Evolutionary conservation across 345 rosid genomes (phyloP).

Genomic region (Citrus sp.): DNA sequence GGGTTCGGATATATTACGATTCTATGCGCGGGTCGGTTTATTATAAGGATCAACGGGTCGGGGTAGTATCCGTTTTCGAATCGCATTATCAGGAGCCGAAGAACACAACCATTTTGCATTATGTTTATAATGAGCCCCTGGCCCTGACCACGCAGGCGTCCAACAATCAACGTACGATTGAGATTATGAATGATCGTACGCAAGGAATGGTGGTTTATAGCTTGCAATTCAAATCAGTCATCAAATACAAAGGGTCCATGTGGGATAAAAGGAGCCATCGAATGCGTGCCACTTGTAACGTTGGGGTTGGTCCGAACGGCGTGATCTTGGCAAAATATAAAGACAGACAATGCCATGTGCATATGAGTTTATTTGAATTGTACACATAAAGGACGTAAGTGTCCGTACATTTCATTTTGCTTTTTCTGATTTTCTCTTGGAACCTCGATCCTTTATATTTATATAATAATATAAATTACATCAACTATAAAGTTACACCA

Average conservation of each 20-base stretch:
- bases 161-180: constrained; percentile 23
- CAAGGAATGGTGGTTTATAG: constrained; percentile 24
- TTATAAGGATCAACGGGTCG: constrained; percentile 24
- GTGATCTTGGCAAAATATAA: constrained; percentile 11
- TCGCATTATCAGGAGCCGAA: constrained; percentile 31
- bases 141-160: background rate
- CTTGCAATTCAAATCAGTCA: constrained; percentile 17
- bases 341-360: constrained; percentile 22
- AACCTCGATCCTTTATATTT: too few species aligned
- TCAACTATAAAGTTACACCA: too few species aligned
- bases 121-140: constrained; percentile 17
- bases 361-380: background rate
- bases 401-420: too few species aligned
- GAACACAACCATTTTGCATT: constrained; percentile 12
- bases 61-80: constrained; percentile 8
- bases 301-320: constrained; percentile 26
- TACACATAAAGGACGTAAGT: background rate
- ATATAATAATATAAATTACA: too few species aligned
- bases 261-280: constrained; percentile 26
- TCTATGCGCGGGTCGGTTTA: constrained; percentile 21
- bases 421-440: too few species aligned
- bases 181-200: constrained; percentile 20
- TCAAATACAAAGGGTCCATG: constrained; percentile 20
- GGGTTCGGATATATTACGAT: constrained; percentile 21
- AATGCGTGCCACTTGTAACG: constrained; percentile 28